These are phyloP conservation scores for Priceomyces castillae DNA, from an alignment of 805 yeast genomes.

Conservation along the genomic window DNA sequence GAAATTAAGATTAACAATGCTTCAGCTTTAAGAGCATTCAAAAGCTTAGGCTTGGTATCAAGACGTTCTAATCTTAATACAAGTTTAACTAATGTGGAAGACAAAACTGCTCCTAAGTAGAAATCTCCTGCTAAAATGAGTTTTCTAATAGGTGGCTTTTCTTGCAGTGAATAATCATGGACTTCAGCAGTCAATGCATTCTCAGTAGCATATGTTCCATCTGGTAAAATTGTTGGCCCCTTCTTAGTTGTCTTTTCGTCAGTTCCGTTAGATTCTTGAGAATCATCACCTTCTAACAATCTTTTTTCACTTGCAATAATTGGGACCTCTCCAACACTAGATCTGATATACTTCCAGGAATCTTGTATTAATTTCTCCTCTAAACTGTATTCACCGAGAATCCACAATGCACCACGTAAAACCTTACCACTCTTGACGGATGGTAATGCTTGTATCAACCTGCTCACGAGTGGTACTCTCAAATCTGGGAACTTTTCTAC, in stretches of 20 bases:
- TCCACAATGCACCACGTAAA: conserved; percentile 92
- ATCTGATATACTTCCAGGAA: conserved; percentile 84
- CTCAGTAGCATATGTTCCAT: conserved; percentile 98
- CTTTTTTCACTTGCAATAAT: conserved; percentile 65
- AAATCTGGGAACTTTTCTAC: conserved; percentile 86
- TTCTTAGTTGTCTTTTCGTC: conserved; percentile 23
- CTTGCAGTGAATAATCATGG: conserved; percentile 31
- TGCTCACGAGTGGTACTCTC: conserved; percentile 59
- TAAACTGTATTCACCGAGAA: conserved; percentile 85
- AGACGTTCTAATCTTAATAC: conserved; percentile 69
- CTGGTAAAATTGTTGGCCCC: conserved; percentile 91
- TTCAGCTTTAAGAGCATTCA: conserved; percentile 90
- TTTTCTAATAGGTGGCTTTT: conserved; percentile 73
- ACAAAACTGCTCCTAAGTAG: conserved; percentile 83
- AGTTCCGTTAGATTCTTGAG: conserved; percentile 31
- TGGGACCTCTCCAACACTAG: conserved; percentile 87
- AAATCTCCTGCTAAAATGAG: conserved; percentile 84
- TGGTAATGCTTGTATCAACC: conserved; percentile 61
- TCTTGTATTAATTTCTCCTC: conserved; percentile 70
- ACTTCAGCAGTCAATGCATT: conserved; percentile 61
- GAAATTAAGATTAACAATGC: conserved; percentile 92
- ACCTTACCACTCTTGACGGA: conserved; percentile 83
- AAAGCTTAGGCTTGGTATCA: conserved; percentile 50
- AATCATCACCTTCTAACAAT: conserved; percentile 18
- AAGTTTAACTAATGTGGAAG: conserved; percentile 85